A percentile compares a stretch with the other conserved stretches of the same genome.
phyloP scores from a whole-genome alignment of 768 basidiomycete genomes.

The Agaricus blazei region DNA sequence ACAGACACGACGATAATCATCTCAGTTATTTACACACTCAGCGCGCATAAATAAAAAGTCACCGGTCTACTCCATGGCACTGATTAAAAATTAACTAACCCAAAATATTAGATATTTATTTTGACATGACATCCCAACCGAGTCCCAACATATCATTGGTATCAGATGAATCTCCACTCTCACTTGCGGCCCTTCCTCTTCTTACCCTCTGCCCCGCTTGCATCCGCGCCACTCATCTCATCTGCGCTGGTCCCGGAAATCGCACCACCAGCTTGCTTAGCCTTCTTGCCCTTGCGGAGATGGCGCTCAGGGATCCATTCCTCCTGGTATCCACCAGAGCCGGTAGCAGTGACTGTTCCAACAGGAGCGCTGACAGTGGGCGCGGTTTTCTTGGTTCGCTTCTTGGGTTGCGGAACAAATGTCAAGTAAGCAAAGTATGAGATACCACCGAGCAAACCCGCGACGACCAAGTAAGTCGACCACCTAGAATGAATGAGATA shows the following conservation, averaged over 20 bases:
- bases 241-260: conserved; percentile 52
- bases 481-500: conserved; percentile 28
- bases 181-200: conserved; percentile 48
- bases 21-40: not conserved
- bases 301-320: conserved; percentile 95
- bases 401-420: conserved; percentile 63
- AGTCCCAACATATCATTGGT: not conserved
- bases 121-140: not conserved
- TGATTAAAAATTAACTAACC: conserved; percentile 5
- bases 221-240: conserved; percentile 61
- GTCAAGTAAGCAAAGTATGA: conserved; percentile 62
- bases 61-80: not conserved
- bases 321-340: conserved; percentile 71
- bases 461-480: conserved; percentile 67
- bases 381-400: conserved; percentile 40
- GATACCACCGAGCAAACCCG: conserved; percentile 55
- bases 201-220: conserved; percentile 59
- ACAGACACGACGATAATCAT: not conserved
- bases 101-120: conserved; percentile 4
- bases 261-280: conserved; percentile 42
- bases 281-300: conserved; percentile 57
- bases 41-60: not conserved
- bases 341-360: conserved; percentile 55
- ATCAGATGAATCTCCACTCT: not conserved
- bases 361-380: conserved; percentile 48